These are phyloP conservation scores for Hansenula sp. DNA, from an alignment of 1,139 yeast species.

Conservation along the genomic window DNA sequence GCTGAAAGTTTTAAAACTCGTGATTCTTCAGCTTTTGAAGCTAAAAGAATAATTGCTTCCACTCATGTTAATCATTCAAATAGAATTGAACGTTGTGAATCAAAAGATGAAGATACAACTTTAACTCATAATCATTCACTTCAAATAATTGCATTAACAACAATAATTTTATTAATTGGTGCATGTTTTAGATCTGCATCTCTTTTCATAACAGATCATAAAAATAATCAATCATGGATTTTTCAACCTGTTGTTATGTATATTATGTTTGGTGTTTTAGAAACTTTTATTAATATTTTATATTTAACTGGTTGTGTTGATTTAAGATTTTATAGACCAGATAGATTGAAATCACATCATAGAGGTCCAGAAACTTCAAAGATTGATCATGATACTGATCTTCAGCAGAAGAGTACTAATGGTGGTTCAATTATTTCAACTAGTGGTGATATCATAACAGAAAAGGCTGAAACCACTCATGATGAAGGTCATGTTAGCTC, in stretches of 20 bases:
- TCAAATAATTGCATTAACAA: constrained; percentile 43
- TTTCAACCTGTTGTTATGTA: constrained; percentile 59
- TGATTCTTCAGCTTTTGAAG: constrained; percentile 45
- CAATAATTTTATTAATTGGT: constrained; percentile 50
- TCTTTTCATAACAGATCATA: constrained; percentile 37
- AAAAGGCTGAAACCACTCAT: background rate
- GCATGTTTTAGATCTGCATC: constrained; percentile 57
- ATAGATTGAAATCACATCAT: background rate
- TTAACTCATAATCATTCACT: constrained; percentile 47
- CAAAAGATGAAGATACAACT: constrained; percentile 4
- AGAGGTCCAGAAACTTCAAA: background rate
- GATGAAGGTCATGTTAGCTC: too few species aligned
- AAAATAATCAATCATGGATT: constrained; percentile 34
- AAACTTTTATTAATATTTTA: constrained; percentile 48
- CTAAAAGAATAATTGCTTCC: constrained; percentile 38
- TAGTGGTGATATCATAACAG: background rate
- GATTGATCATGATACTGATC: background rate
- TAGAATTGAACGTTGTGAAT: constrained; percentile 25
- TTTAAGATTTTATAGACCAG: constrained; percentile 43
- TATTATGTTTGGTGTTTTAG: constrained; percentile 62
- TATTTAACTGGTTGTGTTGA: constrained; percentile 65
- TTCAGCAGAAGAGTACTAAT: too few species aligned
- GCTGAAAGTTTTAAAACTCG: constrained; percentile 47
- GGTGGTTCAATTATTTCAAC: background rate
- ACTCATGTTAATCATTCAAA: constrained; percentile 21